phyloP scores from a whole-genome alignment of 805 yeast genomes.

The Candida qinlingensis region DNA sequence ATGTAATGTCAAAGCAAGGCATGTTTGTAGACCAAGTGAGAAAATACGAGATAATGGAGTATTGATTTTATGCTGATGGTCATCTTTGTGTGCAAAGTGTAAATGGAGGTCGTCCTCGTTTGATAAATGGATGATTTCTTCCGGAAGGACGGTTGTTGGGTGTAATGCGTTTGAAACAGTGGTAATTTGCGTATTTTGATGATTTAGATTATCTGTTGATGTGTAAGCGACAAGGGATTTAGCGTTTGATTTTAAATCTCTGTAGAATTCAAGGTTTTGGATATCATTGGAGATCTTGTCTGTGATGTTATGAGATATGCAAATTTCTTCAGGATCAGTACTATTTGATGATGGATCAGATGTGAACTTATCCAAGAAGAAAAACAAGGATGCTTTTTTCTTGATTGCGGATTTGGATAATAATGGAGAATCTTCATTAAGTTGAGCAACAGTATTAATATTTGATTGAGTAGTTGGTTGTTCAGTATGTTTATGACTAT shows the following conservation, averaged over 20 bases:
- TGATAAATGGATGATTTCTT: conserved; percentile 11
- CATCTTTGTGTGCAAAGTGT: conserved; percentile 30
- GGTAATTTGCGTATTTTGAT: background rate
- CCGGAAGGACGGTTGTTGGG: background rate
- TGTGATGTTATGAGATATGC: conserved; percentile 15
- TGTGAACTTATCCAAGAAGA: conserved; percentile 1
- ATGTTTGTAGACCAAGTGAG: conserved; percentile 86
- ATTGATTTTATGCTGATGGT: conserved; percentile 76
- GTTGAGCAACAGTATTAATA: no score
- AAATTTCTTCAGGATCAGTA: background rate
- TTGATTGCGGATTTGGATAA: background rate
- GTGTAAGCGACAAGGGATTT: conserved; percentile 23
- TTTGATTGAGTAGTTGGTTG: background rate
- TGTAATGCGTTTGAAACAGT: background rate
- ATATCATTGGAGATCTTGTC: conserved; percentile 22
- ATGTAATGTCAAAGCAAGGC: conserved; percentile 81
- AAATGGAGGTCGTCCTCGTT: conserved; percentile 22
- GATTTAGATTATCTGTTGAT: background rate
- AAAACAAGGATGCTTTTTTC: conserved; percentile 4
- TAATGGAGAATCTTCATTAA: background rate
- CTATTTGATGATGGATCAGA: background rate
- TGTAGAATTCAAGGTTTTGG: conserved; percentile 22
- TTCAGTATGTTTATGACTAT: background rate
- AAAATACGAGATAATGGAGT: conserved; percentile 75
- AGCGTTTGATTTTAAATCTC: conserved; percentile 9